These are phyloP conservation scores for Bauhinia variegata DNA, from an alignment of 306 rosid species.

Conservation along the genomic window DNA sequence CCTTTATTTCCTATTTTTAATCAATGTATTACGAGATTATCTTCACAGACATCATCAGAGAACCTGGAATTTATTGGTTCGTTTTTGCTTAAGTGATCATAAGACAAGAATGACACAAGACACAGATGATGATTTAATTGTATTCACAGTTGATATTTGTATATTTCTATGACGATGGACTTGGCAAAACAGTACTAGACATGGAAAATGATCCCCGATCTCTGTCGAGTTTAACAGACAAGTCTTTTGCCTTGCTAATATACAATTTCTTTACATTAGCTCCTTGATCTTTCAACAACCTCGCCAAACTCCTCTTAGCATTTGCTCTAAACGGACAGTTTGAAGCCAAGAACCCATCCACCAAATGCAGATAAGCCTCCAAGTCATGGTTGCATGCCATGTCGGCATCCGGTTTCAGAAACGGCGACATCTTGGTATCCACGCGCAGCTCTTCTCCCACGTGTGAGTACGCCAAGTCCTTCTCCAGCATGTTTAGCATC, in stretches of 20 bases:
- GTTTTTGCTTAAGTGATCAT: no score
- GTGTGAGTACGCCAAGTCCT: conserved; percentile 69
- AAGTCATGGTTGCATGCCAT: conserved; percentile 87
- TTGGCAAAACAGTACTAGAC: conserved; percentile 66
- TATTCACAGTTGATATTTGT: conserved; percentile 26
- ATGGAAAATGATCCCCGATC: conserved; percentile 40
- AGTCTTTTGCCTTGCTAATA: conserved; percentile 67
- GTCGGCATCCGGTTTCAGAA: conserved; percentile 81
- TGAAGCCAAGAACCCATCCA: conserved; percentile 86
- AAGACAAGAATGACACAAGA: no score
- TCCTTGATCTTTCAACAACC: conserved; percentile 72
- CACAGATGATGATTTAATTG: no score
- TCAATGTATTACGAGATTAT: no score
- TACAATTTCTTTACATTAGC: conserved; percentile 81
- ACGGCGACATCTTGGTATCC: conserved; percentile 86
- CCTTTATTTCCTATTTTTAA: no score
- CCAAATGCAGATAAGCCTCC: conserved; percentile 91
- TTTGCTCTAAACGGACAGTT: conserved; percentile 81
- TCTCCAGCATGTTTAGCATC: conserved; percentile 53
- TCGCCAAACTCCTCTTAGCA: conserved; percentile 78
- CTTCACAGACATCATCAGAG: no score
- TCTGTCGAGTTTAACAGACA: conserved; percentile 56
- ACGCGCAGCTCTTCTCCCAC: conserved; percentile 82
- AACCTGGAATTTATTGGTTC: no score
- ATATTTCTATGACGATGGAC: conserved; percentile 56